Base-by-base conservation (phyloP, 106 monocot species). In the Allium fistulosum region DNA sequence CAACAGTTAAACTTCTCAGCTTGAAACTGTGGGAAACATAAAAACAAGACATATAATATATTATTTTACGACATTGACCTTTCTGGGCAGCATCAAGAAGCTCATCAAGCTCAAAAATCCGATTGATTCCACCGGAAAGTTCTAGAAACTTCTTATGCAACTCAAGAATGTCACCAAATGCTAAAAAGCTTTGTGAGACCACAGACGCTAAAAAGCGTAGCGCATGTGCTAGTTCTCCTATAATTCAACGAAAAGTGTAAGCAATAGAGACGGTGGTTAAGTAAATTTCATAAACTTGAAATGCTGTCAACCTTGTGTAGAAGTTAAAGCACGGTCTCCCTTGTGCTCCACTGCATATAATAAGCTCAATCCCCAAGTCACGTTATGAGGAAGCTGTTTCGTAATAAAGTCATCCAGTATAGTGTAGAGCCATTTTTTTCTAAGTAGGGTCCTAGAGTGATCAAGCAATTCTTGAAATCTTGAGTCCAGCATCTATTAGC, bases 91-190 rank as follows among this genome's bases (percentile, higher is more conserved):
- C 80, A 78, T 86, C 87, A 79, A 99, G 93, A 69, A 87, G 75
- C 70, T 99, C 99, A 53, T 99, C 99, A 46, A 99, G 81, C 68
- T 99, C 99, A 81, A 93, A 99, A 64, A 93, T 82, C 56, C 99
- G 79, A 77, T 90, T 93, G 58, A 99, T 81, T 51, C 99, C 90
- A 77, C 99, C 99, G 59, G 93, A 81, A 74, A 99, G 89, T 83
- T 93, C 93, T 71, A 90, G 65, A 80, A 72, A 93, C 57, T 99
- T 99, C 56, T 72, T 90, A 68, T 99, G 69, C 83, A 99, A 75
- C 74, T 99, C 99, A 76, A 99, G 92, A 76, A 99, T 99, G 67
- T 99, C 99, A 51, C 99, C 99, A 81, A 99, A 99, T 62, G 99
- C 99, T 28, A 99, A 74, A 77, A 93, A 99, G 56, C 99, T 93